A percentile compares a stretch with the other conserved stretches of the same genome.
phyloP scores from a whole-genome alignment of 2,329 filamentous ascomycete species.

The Sarocladiaceae sp. region DNA sequence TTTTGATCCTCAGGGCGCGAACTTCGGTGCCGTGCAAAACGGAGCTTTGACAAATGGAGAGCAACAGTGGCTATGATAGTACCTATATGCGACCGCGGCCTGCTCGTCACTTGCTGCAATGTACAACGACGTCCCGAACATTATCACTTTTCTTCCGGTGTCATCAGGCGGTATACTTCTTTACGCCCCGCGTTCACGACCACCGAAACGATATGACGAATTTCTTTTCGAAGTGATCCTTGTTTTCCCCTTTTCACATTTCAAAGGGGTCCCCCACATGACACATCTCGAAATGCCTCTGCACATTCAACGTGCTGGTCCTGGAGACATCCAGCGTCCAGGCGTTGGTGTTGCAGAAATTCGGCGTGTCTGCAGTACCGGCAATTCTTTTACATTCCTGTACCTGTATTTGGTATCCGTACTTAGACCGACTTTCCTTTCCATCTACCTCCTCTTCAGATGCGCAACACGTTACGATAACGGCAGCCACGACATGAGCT shows the following conservation, averaged over 20 bases:
- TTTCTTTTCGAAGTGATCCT: slow-evolving; percentile 25
- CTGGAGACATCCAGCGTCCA: no score
- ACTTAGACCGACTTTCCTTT: slow-evolving; percentile 22
- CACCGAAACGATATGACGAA: slow-evolving; percentile 36
- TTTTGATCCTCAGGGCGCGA: slow-evolving; percentile 23
- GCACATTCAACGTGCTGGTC: no score
- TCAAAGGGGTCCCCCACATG: no score
- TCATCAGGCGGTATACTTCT: slow-evolving; percentile 20
- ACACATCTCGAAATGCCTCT: no score
- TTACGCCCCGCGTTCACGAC: slow-evolving; percentile 30
- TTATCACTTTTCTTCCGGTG: slow-evolving; percentile 18
- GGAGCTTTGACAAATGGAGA: slow-evolving; percentile 24
- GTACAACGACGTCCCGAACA: slow-evolving; percentile 21
- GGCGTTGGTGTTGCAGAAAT: no score
- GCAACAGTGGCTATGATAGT: slow-evolving; percentile 34
- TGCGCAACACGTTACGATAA: slow-evolving; percentile 14
- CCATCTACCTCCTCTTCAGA: slow-evolving; percentile 17
- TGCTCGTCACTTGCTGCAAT: slow-evolving; percentile 20
- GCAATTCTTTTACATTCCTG: slow-evolving; percentile 14
- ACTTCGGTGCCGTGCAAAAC: slow-evolving; percentile 13
- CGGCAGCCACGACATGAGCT: slow-evolving; percentile 8
- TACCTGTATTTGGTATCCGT: slow-evolving; percentile 28
- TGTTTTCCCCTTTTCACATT: background rate
- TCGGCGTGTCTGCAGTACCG: background rate
- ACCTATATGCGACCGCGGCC: slow-evolving; percentile 18